A percentile compares a stretch with the other conserved stretches of the same genome.
Evolutionary conservation across 2,329 filamentous ascomycete species (phyloP).

Genomic region (Xylariaceae sp.): DNA sequence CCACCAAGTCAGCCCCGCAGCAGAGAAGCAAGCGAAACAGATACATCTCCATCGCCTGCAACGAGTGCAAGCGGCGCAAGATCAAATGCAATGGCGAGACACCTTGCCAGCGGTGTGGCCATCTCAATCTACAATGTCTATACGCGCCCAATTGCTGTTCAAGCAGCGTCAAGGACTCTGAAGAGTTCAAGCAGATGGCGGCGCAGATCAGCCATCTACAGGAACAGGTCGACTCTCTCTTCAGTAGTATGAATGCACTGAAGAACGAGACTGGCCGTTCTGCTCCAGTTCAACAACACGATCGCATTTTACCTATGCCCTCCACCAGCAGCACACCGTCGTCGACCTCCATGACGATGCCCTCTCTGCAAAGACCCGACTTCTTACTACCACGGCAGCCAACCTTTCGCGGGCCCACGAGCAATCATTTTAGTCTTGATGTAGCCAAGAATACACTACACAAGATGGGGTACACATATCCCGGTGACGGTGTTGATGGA

Average conservation of each 20-base stretch:
- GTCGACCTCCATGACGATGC: constrained; percentile 42
- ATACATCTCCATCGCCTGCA: constrained; percentile 64
- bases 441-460: constrained; percentile 84
- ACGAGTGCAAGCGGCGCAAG: constrained; percentile 73
- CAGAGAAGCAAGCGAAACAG: constrained; percentile 61
- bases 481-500: constrained; percentile 62
- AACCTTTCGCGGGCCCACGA: constrained; percentile 80
- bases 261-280: constrained; percentile 51
- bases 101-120: constrained; percentile 65
- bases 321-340: constrained; percentile 41
- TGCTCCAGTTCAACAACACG: constrained; percentile 29
- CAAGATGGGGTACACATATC: constrained; percentile 78
- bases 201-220: constrained; percentile 72
- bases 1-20: constrained; percentile 20
- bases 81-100: constrained; percentile 72
- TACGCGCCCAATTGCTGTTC: constrained; percentile 66
- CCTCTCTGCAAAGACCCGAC: constrained; percentile 42
- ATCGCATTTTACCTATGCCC: constrained; percentile 38
- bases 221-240: constrained; percentile 78
- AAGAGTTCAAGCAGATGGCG: constrained; percentile 83
- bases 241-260: constrained; percentile 67
- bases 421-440: constrained; percentile 79
- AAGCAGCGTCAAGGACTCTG: constrained; percentile 86
- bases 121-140: constrained; percentile 63
- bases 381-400: constrained; percentile 54